phyloP scores from a whole-genome alignment of 108 stramenopile genomes.

The Aurantiochytrium sp. region DNA sequence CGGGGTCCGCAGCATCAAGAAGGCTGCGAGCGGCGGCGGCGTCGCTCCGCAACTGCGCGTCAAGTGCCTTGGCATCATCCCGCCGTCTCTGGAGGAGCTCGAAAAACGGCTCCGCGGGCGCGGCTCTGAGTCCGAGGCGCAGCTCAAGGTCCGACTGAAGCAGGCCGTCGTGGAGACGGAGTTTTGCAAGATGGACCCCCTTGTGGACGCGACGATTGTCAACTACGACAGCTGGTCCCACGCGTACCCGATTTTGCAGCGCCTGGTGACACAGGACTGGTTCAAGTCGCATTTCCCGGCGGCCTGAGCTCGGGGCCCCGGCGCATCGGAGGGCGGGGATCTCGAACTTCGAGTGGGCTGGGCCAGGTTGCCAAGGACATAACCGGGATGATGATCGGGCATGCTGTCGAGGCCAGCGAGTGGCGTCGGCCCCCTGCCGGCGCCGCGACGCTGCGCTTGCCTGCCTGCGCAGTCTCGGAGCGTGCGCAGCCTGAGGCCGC shows the following conservation, averaged over 20 bases:
- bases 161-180: neutral
- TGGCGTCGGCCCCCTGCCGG: too few species aligned
- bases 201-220: neutral
- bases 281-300: neutral
- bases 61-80: neutral
- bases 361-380: too few species aligned
- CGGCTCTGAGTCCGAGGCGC: neutral
- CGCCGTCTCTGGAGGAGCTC: constrained; percentile 4
- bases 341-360: too few species aligned
- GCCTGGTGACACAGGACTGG: neutral
- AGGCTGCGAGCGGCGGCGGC: neutral
- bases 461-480: too few species aligned
- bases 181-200: neutral
- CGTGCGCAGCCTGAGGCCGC: too few species aligned
- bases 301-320: too few species aligned
- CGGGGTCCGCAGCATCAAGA: neutral
- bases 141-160: neutral
- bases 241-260: neutral
- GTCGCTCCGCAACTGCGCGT: neutral
- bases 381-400: too few species aligned
- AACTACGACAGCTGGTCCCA: constrained; percentile 14
- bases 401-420: too few species aligned
- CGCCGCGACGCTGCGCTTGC: too few species aligned
- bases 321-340: too few species aligned
- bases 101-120: neutral